Percentiles rank a stretch among this genome's conserved stretches.
These are phyloP conservation scores for Suillus americanus DNA, from an alignment of 768 basidiomycete genomes.

Conservation along the genomic window DNA sequence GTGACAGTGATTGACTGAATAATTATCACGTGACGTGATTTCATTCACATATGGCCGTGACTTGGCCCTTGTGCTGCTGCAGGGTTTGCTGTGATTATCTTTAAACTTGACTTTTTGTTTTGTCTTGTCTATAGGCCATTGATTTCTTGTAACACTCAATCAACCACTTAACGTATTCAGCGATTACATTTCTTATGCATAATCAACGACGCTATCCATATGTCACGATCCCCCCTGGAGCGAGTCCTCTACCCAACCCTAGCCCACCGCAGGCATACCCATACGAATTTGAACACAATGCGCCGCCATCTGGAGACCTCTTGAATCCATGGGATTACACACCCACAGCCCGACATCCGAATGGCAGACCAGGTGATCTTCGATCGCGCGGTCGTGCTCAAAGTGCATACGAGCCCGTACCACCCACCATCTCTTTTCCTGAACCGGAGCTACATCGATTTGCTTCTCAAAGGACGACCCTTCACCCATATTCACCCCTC, in stretches of 20 bases:
- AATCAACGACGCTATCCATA: conserved; percentile 34
- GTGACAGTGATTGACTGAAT: not conserved
- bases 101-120: not conserved
- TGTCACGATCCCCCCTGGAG: conserved; percentile 37
- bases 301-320: conserved; percentile 22
- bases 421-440: conserved; percentile 42
- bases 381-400: conserved; percentile 36
- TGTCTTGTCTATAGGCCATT: not conserved
- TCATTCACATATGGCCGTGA: not conserved
- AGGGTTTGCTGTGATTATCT: not conserved
- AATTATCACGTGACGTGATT: not conserved
- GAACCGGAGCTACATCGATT: conserved; percentile 54
- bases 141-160: not conserved
- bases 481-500: conserved; percentile 24
- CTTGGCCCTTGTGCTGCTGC: not conserved
- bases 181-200: conserved; percentile 18
- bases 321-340: conserved; percentile 34
- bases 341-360: conserved; percentile 25
- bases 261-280: conserved; percentile 28
- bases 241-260: conserved; percentile 32
- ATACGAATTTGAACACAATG: conserved; percentile 30
- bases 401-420: conserved; percentile 34
- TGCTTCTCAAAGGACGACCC: conserved; percentile 35
- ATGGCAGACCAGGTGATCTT: conserved; percentile 18
- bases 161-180: not conserved